Conservation (phyloP, 495 filamentous ascomycete species). For the Aspergillus sclerotiicarbonarius region DNA sequence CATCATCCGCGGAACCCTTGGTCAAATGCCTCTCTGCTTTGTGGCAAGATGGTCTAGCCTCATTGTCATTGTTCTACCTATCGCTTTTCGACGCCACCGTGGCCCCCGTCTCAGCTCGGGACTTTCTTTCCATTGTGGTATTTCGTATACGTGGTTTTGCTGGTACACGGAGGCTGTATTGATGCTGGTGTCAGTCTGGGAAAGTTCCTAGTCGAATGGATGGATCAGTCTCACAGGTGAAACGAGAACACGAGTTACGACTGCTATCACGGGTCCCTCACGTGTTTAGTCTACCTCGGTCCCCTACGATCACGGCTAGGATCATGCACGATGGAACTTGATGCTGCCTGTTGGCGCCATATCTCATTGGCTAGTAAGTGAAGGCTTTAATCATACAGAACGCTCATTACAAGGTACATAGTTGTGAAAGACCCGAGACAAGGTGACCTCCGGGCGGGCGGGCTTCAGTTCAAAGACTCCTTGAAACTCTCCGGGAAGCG, state of each 20-base stretch:
- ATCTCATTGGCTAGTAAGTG: not conserved
- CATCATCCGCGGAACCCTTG: too few relatives aligned
- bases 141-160: not conserved
- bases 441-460: not conserved
- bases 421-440: not conserved
- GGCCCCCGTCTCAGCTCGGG: not conserved
- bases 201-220: not conserved
- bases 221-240: not conserved
- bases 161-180: not conserved
- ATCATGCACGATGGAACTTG: not conserved
- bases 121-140: not conserved
- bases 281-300: not conserved
- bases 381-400: not conserved
- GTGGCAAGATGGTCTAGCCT: not conserved
- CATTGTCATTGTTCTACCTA: not conserved
- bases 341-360: not conserved
- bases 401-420: not conserved
- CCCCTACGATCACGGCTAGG: not conserved
- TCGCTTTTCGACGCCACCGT: not conserved
- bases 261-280: not conserved
- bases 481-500: slow-evolving; percentile 28
- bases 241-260: not conserved
- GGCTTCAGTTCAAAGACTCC: not conserved
- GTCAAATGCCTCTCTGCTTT: not conserved
- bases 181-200: not conserved